Evolutionary conservation across 1,284 basidiomycete genomes (phyloP).

Genomic region (Trichosporon asahii): DNA sequence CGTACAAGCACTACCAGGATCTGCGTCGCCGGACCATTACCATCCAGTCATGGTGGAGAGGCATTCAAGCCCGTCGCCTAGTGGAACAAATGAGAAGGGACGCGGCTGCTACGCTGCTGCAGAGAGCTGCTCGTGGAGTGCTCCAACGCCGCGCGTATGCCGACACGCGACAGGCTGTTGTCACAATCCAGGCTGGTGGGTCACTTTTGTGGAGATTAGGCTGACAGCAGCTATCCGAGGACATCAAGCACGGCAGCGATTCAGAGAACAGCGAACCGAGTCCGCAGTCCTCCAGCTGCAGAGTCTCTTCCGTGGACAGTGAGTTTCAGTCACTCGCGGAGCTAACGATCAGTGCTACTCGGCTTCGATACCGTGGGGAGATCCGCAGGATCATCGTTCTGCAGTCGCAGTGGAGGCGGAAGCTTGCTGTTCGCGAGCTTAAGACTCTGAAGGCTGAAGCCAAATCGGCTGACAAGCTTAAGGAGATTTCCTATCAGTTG

Average conservation of each 20-base stretch:
- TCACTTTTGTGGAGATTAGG: constrained; percentile 29
- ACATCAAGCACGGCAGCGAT: constrained; percentile 66
- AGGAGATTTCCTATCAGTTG: constrained; percentile 95
- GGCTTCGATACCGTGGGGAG: constrained; percentile 63
- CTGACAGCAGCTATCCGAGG: constrained; percentile 68
- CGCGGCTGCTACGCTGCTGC: constrained; percentile 72
- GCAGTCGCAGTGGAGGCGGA: constrained; percentile 88
- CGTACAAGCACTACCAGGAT: constrained; percentile 72
- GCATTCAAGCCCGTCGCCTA: constrained; percentile 68
- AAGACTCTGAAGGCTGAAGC: constrained; percentile 82
- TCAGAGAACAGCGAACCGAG: constrained; percentile 61
- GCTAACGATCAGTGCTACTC: constrained; percentile 58
- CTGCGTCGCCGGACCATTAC: constrained; percentile 72
- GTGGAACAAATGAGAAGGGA: constrained; percentile 70
- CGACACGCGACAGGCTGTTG: constrained; percentile 62
- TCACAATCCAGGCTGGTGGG: constrained; percentile 81
- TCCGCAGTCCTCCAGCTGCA: constrained; percentile 75
- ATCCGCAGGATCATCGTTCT: constrained; percentile 74
- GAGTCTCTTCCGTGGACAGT: constrained; percentile 82
- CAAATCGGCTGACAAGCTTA: constrained; percentile 95
- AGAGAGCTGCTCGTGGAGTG: constrained; percentile 68
- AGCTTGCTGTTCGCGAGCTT: constrained; percentile 80
- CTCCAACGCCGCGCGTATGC: constrained; percentile 70
- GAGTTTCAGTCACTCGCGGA: constrained; percentile 50
- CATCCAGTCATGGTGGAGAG: constrained; percentile 93